A percentile compares a stretch with the other conserved stretches of the same genome.
phyloP scores from a whole-genome alignment of 2,329 filamentous ascomycete species.

The Bipolaris oryzae region DNA sequence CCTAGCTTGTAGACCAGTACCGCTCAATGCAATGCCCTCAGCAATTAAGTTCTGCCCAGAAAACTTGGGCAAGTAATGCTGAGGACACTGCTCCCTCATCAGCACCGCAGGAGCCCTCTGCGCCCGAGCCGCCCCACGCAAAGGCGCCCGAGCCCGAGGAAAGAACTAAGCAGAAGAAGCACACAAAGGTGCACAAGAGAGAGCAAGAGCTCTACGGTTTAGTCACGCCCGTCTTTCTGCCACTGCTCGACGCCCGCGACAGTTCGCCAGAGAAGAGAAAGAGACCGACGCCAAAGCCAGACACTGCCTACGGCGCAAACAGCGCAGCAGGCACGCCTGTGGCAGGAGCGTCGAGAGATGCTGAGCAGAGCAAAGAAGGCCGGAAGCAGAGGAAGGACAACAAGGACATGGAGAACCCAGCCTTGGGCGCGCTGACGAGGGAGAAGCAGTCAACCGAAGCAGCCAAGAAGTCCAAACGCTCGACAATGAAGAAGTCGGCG shows the following conservation, averaged over 20 bases:
- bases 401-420: conserved; percentile 23
- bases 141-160: conserved; percentile 26
- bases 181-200: conserved; percentile 46
- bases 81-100: conserved; percentile 6
- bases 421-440: conserved; percentile 13
- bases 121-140: conserved; percentile 17
- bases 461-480: conserved; percentile 35
- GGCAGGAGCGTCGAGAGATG: conserved; percentile 26
- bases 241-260: conserved; percentile 43
- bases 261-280: conserved; percentile 32
- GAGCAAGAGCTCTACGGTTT: conserved; percentile 47
- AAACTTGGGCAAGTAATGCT: conserved; percentile 5
- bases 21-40: conserved; percentile 38
- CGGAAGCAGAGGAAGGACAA: conserved; percentile 25
- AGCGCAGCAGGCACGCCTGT: conserved; percentile 14
- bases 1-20: conserved; percentile 43
- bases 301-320: conserved; percentile 12
- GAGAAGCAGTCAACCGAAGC: conserved; percentile 23
- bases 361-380: conserved; percentile 28
- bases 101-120: conserved; percentile 1
- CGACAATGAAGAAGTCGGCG: conserved; percentile 42
- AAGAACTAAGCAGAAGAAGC: conserved; percentile 41
- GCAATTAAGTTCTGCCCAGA: conserved; percentile 18
- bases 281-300: conserved; percentile 24
- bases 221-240: conserved; percentile 46